Conservation (phyloP, 1,284 basidiomycete genomes). For the Macrocystidia cucumis region DNA sequence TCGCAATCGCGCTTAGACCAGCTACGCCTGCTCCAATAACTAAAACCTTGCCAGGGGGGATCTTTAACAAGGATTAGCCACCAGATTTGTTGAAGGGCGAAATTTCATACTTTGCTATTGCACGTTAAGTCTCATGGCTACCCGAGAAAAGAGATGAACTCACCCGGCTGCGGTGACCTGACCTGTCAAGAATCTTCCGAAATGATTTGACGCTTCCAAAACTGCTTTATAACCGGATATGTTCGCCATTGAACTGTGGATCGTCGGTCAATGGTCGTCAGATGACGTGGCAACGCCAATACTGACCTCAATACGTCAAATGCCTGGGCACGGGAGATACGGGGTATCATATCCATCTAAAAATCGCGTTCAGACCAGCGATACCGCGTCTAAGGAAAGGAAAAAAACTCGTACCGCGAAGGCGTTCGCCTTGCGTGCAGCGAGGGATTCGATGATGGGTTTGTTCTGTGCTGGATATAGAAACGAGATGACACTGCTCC, state of each 20-base stretch:
- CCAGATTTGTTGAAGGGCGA: conserved; percentile 1
- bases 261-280: conserved; percentile 1
- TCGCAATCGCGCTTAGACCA: conserved; percentile 78
- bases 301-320: conserved; percentile 75
- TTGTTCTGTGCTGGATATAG: conserved; percentile 79
- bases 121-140: conserved; percentile 2
- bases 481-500: conserved; percentile 78
- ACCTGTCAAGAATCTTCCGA: conserved; percentile 81
- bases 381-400: background rate
- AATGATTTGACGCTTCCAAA: conserved; percentile 79
- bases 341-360: conserved; percentile 82
- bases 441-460: conserved; percentile 57
- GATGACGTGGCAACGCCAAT: background rate
- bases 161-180: conserved; percentile 85
- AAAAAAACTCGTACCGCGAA: conserved; percentile 41
- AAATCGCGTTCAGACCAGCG: conserved; percentile 1
- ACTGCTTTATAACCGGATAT: conserved; percentile 86
- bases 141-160: conserved; percentile 16
- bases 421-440: conserved; percentile 54
- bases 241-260: conserved; percentile 77
- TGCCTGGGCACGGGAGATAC: conserved; percentile 80
- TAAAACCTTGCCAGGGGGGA: conserved; percentile 79
- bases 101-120: too few species aligned
- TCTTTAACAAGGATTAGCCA: conserved; percentile 30
- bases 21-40: conserved; percentile 85